Evolutionary conservation across 495 filamentous ascomycete species (phyloP).

Genomic region (Xylaria flabelliformis): DNA sequence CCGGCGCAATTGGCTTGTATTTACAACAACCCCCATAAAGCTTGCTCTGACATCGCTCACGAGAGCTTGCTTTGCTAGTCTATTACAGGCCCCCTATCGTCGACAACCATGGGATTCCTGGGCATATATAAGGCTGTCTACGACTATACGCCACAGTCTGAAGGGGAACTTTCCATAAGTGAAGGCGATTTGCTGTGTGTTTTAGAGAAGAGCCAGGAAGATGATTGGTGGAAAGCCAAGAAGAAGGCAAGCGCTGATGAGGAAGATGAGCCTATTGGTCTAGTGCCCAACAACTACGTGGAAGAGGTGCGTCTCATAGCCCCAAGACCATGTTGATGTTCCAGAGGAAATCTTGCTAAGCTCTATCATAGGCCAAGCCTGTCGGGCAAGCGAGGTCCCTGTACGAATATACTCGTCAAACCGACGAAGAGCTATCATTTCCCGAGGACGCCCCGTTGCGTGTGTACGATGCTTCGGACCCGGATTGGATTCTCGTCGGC

Average conservation of each 20-base stretch:
- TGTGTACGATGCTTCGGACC: constrained; percentile 90
- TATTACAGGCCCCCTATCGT: constrained; percentile 5
- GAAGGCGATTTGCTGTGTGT: constrained; percentile 94
- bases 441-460: constrained; percentile 82
- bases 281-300: constrained; percentile 95
- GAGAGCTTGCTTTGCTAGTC: not conserved
- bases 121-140: constrained; percentile 92
- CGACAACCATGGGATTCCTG: constrained; percentile 69
- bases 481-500: constrained; percentile 95
- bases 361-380: constrained; percentile 67
- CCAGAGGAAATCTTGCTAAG: constrained; percentile 27
- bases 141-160: constrained; percentile 89
- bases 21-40: not conserved
- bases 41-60: not conserved
- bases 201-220: constrained; percentile 85
- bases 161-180: constrained; percentile 82
- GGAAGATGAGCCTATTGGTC: constrained; percentile 90
- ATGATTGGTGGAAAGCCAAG: constrained; percentile 98
- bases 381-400: constrained; percentile 78
- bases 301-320: constrained; percentile 76
- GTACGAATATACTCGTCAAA: constrained; percentile 96
- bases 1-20: not conserved
- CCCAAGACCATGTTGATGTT: not conserved
- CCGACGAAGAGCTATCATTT: constrained; percentile 97
- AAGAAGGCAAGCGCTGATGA: constrained; percentile 92